phyloP scores from a whole-genome alignment of 2,329 filamentous ascomycete species.

The Emmonsia crescens region DNA sequence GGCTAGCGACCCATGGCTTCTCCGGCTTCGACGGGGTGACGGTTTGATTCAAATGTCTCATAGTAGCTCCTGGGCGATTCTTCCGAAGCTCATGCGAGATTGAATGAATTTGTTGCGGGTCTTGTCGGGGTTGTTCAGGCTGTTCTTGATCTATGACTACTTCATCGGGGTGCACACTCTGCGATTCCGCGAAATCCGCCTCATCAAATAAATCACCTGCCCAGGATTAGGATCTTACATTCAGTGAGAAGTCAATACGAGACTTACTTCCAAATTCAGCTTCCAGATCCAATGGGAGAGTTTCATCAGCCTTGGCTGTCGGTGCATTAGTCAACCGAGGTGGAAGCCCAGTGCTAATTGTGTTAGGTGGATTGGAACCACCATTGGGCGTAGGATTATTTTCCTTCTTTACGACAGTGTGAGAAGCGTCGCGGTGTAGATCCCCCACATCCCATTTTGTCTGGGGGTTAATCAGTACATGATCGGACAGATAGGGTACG shows the following conservation, averaged over 20 bases:
- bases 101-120: conserved; percentile 8
- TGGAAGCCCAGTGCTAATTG: conserved; percentile 39
- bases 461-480: conserved; percentile 12
- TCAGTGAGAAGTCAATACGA: neutral
- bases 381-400: conserved; percentile 17
- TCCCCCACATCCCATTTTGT: conserved; percentile 68
- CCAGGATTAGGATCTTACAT: neutral
- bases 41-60: conserved; percentile 14
- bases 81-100: conserved; percentile 1
- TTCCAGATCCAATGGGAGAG: conserved; percentile 26
- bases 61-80: neutral
- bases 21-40: conserved; percentile 32
- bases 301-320: conserved; percentile 18
- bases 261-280: conserved; percentile 35
- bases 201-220: conserved; percentile 58
- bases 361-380: conserved; percentile 9
- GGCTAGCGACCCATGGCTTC: conserved; percentile 18
- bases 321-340: conserved; percentile 16
- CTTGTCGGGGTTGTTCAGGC: conserved; percentile 16
- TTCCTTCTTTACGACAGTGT: conserved; percentile 50
- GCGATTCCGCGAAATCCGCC: conserved; percentile 59
- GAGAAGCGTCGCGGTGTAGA: conserved; percentile 72
- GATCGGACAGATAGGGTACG: neutral
- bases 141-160: conserved; percentile 44
- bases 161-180: conserved; percentile 66